phyloP scores from a whole-genome alignment of 208 protist genomes.

The Herpetomonas samuelpessoai region DNA sequence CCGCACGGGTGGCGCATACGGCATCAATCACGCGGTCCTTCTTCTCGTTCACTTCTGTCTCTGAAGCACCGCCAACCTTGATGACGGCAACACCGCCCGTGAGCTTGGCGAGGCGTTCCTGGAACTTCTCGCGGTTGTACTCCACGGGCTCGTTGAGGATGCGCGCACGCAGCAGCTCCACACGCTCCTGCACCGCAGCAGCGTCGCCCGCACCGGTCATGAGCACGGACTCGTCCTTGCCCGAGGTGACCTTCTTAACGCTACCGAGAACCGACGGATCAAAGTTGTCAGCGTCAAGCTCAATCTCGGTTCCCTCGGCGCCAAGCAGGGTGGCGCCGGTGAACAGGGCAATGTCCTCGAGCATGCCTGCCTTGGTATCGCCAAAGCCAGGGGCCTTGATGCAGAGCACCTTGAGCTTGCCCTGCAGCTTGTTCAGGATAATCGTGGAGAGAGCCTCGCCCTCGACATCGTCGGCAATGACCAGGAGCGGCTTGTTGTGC shows the following conservation, averaged over 20 bases:
- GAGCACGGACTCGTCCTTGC: constrained; percentile 98
- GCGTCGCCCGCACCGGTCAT: constrained; percentile 95
- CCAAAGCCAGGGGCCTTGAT: constrained; percentile 99
- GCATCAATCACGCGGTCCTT: constrained; percentile 99
- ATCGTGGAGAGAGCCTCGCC: constrained; percentile 94
- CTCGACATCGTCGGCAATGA: constrained; percentile 99
- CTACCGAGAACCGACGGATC: constrained; percentile 68
- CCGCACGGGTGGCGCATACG: constrained; percentile 98
- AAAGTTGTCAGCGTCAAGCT: constrained; percentile 78
- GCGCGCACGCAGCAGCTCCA: constrained; percentile 88
- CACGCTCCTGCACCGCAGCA: constrained; percentile 89
- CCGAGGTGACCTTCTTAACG: constrained; percentile 89
- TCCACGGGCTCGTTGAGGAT: constrained; percentile 87
- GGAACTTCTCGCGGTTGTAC: constrained; percentile 98
- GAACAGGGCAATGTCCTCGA: constrained; percentile 99
- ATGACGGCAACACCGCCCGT: constrained; percentile 96
- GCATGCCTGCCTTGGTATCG: constrained; percentile 97
- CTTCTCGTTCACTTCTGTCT: constrained; percentile 99
- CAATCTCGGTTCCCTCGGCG: constrained; percentile 90
- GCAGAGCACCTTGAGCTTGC: constrained; percentile 86
- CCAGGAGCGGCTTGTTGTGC: constrained; percentile 93
- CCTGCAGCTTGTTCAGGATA: constrained; percentile 86
- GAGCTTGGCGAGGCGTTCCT: constrained; percentile 98
- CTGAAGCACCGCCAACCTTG: constrained; percentile 96
- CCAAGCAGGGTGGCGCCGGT: constrained; percentile 94